Base-by-base conservation (phyloP, 352 stramenopile genomes). In the Phytophthora idaei region DNA sequence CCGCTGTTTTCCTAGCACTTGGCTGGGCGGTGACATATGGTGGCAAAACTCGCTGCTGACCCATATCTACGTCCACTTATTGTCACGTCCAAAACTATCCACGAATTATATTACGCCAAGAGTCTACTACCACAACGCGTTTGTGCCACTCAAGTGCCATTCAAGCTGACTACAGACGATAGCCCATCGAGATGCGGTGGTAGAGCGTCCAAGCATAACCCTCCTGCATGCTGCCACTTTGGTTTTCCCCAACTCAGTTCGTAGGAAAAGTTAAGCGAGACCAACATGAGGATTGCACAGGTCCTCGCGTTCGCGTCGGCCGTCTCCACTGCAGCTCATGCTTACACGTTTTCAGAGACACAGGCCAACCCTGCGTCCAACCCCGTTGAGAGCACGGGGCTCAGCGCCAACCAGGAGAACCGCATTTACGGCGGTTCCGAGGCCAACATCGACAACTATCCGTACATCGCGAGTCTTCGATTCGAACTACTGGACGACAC, bases 361-460 rank as follows among this genome's bases (percentile, higher is more conserved):
- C 65, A 73, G 57, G 37, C 49, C 9, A 56, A 61, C 10, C n/a
- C 51, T 10, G 28, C 39, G 3, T 12, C 55, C 3, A 51, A 60
- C 47, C 42, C 45, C 7, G 61, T 66, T 14, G 56, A 72, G 29
- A 67, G 44, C 45, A 67, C 60, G 6, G 54, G 58, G 4, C 53
- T 69, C 25, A 57, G 57, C 6, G 28, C 27, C 4, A 76, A 76
- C 41, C 53, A 69, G 57, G 64, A 76, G 41, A 70, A 62, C 42
- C 74, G 76, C 41, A 89, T 89, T 41, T 85, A 87, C 67, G 80
- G 80, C 50, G 78, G 74, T 31, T 65, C 69, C 0, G 76, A 89
- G 41, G 80, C 76, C 39, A 75, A 84, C 39, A 74, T 77, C 8
- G 44, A 59, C 12, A 53, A 85, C 28, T 89, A 78, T 42, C 77